phyloP scores from a whole-genome alignment of 1,284 basidiomycete species.

The Cerrena zonata region DNA sequence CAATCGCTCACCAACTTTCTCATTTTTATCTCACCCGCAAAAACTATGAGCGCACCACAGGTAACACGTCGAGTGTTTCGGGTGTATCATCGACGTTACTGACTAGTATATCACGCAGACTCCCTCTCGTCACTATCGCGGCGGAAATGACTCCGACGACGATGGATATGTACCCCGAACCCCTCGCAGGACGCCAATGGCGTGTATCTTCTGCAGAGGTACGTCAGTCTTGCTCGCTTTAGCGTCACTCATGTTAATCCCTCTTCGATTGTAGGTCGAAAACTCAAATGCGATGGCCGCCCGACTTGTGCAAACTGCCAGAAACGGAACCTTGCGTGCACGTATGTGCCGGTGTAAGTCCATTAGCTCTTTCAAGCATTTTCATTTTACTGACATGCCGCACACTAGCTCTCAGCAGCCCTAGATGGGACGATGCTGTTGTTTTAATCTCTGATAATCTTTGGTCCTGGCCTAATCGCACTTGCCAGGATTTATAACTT shows the following conservation, averaged over 20 bases:
- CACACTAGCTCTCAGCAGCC: neutral
- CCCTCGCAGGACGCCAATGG: constrained; percentile 29
- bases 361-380: no score
- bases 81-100: no score
- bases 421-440: neutral
- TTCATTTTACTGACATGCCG: no score
- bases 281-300: constrained; percentile 30
- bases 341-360: constrained; percentile 27
- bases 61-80: no score
- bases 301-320: constrained; percentile 29
- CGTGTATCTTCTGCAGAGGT: constrained; percentile 30
- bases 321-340: constrained; percentile 26
- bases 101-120: no score
- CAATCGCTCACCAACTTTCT: neutral
- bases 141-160: constrained; percentile 24
- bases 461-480: neutral
- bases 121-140: constrained; percentile 5
- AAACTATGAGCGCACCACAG: neutral
- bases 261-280: constrained; percentile 21
- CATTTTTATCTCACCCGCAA: neutral
- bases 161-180: constrained; percentile 26
- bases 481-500: neutral
- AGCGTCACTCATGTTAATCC: constrained; percentile 1
- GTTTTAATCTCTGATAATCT: neutral
- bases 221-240: constrained; percentile 3